phyloP scores from a whole-genome alignment of 2,329 filamentous ascomycete species.

The Colletotrichum abscissum region DNA sequence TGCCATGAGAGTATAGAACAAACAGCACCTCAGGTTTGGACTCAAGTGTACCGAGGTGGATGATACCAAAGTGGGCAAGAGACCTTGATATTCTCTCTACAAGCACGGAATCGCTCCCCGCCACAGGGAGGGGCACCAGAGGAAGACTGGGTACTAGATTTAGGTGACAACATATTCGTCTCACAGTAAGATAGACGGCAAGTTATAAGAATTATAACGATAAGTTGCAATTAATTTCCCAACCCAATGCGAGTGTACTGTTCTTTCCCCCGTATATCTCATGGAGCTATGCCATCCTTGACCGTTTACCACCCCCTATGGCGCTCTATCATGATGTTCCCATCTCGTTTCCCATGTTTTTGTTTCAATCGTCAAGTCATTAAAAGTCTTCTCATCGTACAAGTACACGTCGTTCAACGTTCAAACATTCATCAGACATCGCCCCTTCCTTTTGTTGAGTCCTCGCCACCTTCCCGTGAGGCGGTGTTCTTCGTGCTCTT shows the following conservation, averaged over 20 bases:
- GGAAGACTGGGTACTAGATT: too few species aligned
- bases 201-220: neutral
- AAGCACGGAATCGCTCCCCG: too few species aligned
- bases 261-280: neutral
- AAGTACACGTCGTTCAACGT: neutral
- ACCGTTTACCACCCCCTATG: neutral
- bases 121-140: too few species aligned
- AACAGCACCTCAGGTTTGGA: too few species aligned
- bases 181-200: neutral
- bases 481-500: neutral
- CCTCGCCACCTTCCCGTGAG: neutral
- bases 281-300: neutral
- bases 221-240: neutral
- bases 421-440: neutral
- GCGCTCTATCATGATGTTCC: neutral
- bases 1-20: too few species aligned
- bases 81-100: too few species aligned
- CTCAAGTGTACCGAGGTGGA: too few species aligned
- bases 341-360: neutral
- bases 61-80: too few species aligned
- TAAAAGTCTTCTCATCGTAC: slow-evolving; percentile 9
- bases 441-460: neutral
- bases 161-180: neutral
- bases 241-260: neutral
- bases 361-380: slow-evolving; percentile 11